Percentiles rank a stretch among this genome's conserved stretches.
These are phyloP conservation scores for Aspergillus sp. DNA, from an alignment of 2,329 filamentous ascomycete genomes.

Conservation along the genomic window DNA sequence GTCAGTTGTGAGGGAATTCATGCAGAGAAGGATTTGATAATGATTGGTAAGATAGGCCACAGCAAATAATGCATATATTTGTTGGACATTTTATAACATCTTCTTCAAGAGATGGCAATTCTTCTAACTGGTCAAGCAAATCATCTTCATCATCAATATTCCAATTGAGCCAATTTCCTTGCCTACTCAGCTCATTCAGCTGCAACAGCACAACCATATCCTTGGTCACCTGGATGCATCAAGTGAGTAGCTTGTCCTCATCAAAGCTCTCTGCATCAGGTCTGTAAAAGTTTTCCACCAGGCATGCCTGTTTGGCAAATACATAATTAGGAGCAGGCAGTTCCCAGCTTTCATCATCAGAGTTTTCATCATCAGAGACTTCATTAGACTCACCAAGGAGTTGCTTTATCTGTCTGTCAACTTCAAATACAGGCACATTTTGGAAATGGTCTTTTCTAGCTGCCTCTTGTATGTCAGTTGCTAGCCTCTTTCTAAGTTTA, in stretches of 20 bases:
- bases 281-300: conserved; percentile 21
- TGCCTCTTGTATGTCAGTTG: conserved; percentile 12
- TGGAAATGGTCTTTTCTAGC: conserved; percentile 21
- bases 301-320: conserved; percentile 16
- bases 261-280: conserved; percentile 16
- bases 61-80: conserved; percentile 21
- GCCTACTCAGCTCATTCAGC: conserved; percentile 17
- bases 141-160: conserved; percentile 8
- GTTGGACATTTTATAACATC: conserved; percentile 12
- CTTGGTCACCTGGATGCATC: conserved; percentile 20
- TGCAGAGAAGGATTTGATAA: conserved; percentile 16
- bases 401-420: conserved; percentile 19
- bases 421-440: conserved; percentile 15
- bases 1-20: conserved; percentile 15
- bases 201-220: conserved; percentile 18
- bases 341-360: conserved; percentile 71
- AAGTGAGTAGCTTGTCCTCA: conserved; percentile 18
- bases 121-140: conserved; percentile 9
- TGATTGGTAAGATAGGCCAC: conserved; percentile 14
- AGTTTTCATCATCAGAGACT: conserved; percentile 62
- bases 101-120: conserved; percentile 7
- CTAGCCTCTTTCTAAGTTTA: conserved; percentile 14
- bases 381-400: conserved; percentile 14
- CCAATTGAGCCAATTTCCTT: conserved; percentile 18
- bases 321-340: conserved; percentile 15